Base-by-base conservation (phyloP, 2,329 filamentous ascomycete genomes). In the Sclerotinia minor region DNA sequence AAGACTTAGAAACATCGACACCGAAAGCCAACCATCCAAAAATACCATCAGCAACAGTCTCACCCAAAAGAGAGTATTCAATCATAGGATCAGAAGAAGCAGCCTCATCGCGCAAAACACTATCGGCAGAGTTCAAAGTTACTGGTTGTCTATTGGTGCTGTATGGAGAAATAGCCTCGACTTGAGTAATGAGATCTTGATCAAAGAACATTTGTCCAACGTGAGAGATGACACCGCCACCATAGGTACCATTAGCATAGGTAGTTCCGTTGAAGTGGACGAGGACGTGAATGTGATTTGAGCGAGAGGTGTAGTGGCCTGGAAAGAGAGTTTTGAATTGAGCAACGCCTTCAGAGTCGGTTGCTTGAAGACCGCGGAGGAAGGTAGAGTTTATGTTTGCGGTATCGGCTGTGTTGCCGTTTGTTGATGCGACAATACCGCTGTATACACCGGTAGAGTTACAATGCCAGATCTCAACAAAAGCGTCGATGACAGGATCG, bases 171-270 rank as follows among this genome's bases (percentile, higher is more conserved):
- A 77, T 79, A 15, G 76, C 76, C 71, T 87, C 83, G 66, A 89
- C 84, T 53, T 79, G 72, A 26, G 73, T 72, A 71, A 87, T 82
- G 21, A 90, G 82, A 71, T 81, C 79, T 75, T 89, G 84, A 76
- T 89, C 85, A 74, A 87, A 87, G 81, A 87, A 89, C 68, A 87
- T 76, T 76, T 90, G 87, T 38, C 87, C 87, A 52, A 89, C 81
- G 78, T 90, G 83, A 82, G 68, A 84, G 81, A 67, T 78, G 80
- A 38, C 81, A 80, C 78, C 77, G 69, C 85, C 73, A 49, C 44
- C 44, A 60, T 49, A 60, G 21, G 58, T 49, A 60, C 44, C 58
- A 1, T 72, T 69, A 11, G 70, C 74, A 1, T 71, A 77, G 0
- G 69, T 83, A 1, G 75, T 82, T 11, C 79, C 78, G 69, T 71